These are phyloP conservation scores for Candida pini DNA, from an alignment of 805 yeast species.

Conservation along the genomic window DNA sequence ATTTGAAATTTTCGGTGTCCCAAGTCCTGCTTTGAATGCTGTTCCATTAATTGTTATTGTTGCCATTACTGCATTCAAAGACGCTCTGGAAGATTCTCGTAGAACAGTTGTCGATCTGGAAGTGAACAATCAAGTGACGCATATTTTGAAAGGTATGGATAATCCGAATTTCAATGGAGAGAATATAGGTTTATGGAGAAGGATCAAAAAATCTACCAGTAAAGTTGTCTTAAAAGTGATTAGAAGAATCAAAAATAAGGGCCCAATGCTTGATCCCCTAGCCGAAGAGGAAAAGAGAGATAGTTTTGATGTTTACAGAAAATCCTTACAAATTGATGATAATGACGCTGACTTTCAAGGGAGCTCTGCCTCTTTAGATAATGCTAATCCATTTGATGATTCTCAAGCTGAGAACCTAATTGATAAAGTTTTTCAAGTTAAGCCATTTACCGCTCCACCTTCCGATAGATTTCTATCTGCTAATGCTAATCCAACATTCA, in stretches of 20 bases:
- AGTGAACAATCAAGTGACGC: slow-evolving; percentile 69
- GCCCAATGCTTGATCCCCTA: slow-evolving; percentile 21
- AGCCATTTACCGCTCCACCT: slow-evolving; percentile 27
- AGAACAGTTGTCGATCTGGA: slow-evolving; percentile 68
- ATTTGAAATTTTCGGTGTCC: slow-evolving; percentile 74
- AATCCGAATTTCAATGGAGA: slow-evolving; percentile 63
- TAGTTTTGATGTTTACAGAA: slow-evolving; percentile 28
- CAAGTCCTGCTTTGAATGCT: slow-evolving; percentile 66
- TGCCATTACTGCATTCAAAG: slow-evolving; percentile 66
- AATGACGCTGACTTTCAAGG: slow-evolving; percentile 11
- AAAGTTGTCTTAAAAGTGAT: slow-evolving; percentile 10
- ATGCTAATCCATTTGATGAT: slow-evolving; percentile 21
- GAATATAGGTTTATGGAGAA: slow-evolving; percentile 62
- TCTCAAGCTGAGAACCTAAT: slow-evolving; percentile 8
- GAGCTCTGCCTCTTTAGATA: slow-evolving; percentile 11
- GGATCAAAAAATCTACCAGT: slow-evolving; percentile 46
- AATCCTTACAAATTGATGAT: slow-evolving; percentile 18
- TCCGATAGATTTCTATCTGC: slow-evolving; percentile 6
- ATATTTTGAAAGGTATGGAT: slow-evolving; percentile 48
- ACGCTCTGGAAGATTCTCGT: slow-evolving; percentile 76
- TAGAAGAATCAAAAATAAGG: slow-evolving; percentile 20
- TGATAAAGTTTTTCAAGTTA: slow-evolving; percentile 8
- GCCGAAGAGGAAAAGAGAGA: slow-evolving; percentile 27
- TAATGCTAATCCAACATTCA: slow-evolving; percentile 20
- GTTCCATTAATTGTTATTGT: slow-evolving; percentile 80